Evolutionary conservation across 75 land plant genomes (phyloP).

Genomic region (Picea glauca): DNA sequence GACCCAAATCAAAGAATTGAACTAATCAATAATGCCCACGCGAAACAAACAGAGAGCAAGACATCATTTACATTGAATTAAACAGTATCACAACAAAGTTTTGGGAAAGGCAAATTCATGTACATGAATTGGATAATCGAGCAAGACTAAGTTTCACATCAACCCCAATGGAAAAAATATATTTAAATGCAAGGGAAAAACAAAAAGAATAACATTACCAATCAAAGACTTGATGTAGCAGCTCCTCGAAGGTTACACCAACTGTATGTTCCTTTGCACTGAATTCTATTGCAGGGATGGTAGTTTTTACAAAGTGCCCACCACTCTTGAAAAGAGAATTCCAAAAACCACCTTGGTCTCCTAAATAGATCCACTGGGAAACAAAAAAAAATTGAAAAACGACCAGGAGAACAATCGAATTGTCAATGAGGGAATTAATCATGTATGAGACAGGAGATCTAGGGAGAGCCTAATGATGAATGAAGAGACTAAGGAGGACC

Average conservation of each 20-base stretch:
- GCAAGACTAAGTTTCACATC: not conserved
- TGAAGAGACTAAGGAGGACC: not conserved
- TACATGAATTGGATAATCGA: not conserved
- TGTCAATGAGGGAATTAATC: not conserved
- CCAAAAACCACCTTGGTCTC: no score
- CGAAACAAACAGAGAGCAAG: not conserved
- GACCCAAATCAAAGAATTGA: constrained; percentile 2
- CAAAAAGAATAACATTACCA: no score
- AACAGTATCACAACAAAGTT: not conserved
- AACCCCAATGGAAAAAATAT: no score
- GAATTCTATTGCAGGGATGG: not conserved
- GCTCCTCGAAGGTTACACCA: not conserved
- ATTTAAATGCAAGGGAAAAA: no score
- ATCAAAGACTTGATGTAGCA: not conserved
- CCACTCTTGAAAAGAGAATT: no score
- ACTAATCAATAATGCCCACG: not conserved
- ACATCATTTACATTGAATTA: not conserved
- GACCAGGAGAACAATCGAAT: not conserved
- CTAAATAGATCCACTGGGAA: no score
- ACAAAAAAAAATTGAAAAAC: no score
- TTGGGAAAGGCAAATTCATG: not conserved
- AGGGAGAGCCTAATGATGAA: not conserved
- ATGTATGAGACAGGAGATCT: constrained; percentile 1
- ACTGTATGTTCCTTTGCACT: not conserved
- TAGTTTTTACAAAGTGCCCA: no score